These are phyloP conservation scores for Lepiota venenata DNA, from an alignment of 768 basidiomycete species.

Conservation along the genomic window DNA sequence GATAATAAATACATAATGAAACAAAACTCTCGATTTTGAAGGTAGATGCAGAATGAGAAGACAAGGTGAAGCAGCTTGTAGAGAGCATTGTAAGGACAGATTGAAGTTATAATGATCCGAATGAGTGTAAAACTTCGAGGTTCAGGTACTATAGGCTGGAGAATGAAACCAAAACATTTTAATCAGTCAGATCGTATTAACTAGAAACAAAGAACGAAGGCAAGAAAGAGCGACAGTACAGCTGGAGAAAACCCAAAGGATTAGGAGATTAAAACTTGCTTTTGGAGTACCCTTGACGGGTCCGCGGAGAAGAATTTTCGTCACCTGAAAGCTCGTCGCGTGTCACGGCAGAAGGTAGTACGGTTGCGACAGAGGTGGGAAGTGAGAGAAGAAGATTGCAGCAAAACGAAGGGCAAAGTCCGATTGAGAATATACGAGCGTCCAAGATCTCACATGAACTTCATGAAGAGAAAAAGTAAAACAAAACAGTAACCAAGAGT, in stretches of 20 bases:
- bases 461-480: neutral
- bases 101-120: too few species aligned
- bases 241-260: neutral
- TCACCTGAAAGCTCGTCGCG: neutral
- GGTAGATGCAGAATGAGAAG: too few species aligned
- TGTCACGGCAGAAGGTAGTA: neutral
- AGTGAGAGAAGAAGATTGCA: neutral
- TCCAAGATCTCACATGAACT: slow-evolving; percentile 14
- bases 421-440: slow-evolving; percentile 15
- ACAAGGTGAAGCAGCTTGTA: too few species aligned
- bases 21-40: too few species aligned
- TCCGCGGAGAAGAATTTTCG: neutral
- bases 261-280: neutral
- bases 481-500: neutral
- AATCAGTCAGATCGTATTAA: neutral
- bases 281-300: neutral
- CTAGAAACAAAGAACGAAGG: neutral
- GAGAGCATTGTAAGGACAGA: too few species aligned
- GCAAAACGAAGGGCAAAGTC: neutral
- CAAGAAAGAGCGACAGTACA: neutral
- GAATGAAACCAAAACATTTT: neutral
- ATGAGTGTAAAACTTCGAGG: too few species aligned
- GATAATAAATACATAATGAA: too few species aligned
- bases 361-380: neutral
- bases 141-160: neutral